Base-by-base conservation (phyloP, 306 rosid species). In the Vigna angularis region DNA sequence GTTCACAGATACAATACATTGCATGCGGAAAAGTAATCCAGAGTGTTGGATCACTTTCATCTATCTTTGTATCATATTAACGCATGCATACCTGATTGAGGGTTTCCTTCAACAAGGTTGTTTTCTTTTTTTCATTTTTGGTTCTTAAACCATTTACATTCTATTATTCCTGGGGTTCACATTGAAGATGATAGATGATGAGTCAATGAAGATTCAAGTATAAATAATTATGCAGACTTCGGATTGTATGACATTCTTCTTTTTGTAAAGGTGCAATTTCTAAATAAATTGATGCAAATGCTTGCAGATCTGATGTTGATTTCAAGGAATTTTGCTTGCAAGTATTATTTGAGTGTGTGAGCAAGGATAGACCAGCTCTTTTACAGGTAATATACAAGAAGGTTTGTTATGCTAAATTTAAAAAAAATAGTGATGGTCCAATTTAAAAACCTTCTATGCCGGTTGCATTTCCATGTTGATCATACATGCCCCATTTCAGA, bases 291-390 rank as follows among this genome's bases (percentile, higher is more conserved):
- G 62, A 75, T 79, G 34, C 45, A 82, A 62, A 36, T 66, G 44
- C 73, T 66, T 86, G 92, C 97, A 94, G 97, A 87, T 85, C 86
- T 20, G 93, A 94, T 84, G 82, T 84, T 79, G 97, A 89, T 86
- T 94, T 94, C 91, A 94, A 89, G 87, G 98, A 94, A 79, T 94
- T 92, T 87, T 94, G 98, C 89, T 89, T 92, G 95, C 98, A 94
- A 94, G 97, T 94, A 66, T 83, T 94, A 85, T 94, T 92, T 72
- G 98, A 94, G 86, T 94, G 98, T 75, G 97, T 94, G 79, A 92
- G 95, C 95, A 94, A 94, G 88, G 98, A 92, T 87, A 92, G 93
- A 74, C 98, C 97, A 52, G 92, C 95, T 83, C 97, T 94, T 81
- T 87, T 94, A 80, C 97, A 94, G 97, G 98, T 89, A 89, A 70